Percentiles rank a stretch among this genome's conserved stretches.
Evolutionary conservation across 2,329 filamentous ascomycete species (phyloP).

Genomic region (Pseudogymnoascus sp.): DNA sequence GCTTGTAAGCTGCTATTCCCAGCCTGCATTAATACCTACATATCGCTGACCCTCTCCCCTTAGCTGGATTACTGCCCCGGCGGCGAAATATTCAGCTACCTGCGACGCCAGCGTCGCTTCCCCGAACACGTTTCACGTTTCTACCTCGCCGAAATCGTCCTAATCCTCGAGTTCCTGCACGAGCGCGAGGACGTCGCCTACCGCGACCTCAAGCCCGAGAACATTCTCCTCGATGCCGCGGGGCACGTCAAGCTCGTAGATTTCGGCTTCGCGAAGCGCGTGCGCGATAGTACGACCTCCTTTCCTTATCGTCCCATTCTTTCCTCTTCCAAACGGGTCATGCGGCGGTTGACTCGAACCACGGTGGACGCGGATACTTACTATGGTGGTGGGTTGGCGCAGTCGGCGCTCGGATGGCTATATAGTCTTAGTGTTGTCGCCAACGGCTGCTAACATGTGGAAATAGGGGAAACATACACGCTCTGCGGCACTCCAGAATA

Average conservation of each 20-base stretch:
- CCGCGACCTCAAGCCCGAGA: conserved; percentile 75
- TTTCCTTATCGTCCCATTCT: conserved; percentile 9
- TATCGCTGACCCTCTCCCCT: not conserved
- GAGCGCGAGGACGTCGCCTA: conserved; percentile 73
- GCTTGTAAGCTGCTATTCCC: conserved; percentile 40
- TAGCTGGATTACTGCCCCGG: conserved; percentile 70
- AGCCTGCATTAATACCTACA: not conserved
- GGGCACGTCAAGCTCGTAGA: conserved; percentile 78
- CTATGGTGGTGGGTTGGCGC: conserved; percentile 6
- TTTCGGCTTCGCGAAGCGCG: conserved; percentile 76
- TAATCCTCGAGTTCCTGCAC: conserved; percentile 73
- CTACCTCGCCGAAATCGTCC: conserved; percentile 75
- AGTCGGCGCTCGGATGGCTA: not conserved
- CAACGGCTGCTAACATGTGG: not conserved
- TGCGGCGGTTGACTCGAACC: conserved; percentile 4
- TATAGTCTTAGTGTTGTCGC: not conserved
- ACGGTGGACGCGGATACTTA: conserved; percentile 1
- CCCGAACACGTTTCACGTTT: conserved; percentile 71
- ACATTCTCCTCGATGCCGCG: conserved; percentile 66
- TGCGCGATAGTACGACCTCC: conserved; percentile 45
- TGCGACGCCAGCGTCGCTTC: conserved; percentile 69
- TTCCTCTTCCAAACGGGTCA: not conserved
- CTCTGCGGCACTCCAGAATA: conserved; percentile 79
- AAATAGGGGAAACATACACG: conserved; percentile 64
- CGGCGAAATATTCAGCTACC: conserved; percentile 76